Evolutionary conservation across 805 yeast species (phyloP).

Genomic region (Monosporozyma unispora): DNA sequence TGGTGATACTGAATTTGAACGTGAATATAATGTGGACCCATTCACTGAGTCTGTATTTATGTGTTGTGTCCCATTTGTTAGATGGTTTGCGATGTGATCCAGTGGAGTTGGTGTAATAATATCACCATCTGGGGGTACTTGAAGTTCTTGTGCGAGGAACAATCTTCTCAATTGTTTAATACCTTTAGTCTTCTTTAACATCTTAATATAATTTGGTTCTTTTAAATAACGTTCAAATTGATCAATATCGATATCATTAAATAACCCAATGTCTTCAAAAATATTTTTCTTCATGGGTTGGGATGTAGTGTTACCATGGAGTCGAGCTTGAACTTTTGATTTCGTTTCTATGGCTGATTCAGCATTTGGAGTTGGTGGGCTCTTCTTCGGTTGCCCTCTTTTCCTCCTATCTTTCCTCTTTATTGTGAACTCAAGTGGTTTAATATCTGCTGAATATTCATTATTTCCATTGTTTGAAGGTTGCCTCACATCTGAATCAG

Average conservation of each 20-base stretch:
- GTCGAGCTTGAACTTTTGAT: constrained; percentile 12
- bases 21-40: constrained; percentile 8
- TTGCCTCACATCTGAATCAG: background rate
- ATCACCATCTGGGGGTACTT: constrained; percentile 2
- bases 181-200: constrained; percentile 38
- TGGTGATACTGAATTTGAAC: background rate
- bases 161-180: constrained; percentile 43
- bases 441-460: constrained; percentile 3
- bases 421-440: constrained; percentile 22
- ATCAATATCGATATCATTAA: constrained; percentile 24
- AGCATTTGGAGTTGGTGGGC: no score
- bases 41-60: background rate
- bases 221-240: constrained; percentile 36
- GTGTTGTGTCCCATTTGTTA: background rate
- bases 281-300: background rate
- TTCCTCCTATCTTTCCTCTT: background rate
- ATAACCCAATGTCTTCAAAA: background rate
- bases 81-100: background rate
- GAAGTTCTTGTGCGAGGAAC: constrained; percentile 58
- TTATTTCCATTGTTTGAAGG: background rate
- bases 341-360: background rate
- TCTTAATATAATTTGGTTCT: constrained; percentile 48
- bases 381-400: background rate
- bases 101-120: background rate
- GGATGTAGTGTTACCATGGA: constrained; percentile 4